These are phyloP conservation scores for Suhomyces wounanorum DNA, from an alignment of 1,139 yeast species.

Conservation along the genomic window DNA sequence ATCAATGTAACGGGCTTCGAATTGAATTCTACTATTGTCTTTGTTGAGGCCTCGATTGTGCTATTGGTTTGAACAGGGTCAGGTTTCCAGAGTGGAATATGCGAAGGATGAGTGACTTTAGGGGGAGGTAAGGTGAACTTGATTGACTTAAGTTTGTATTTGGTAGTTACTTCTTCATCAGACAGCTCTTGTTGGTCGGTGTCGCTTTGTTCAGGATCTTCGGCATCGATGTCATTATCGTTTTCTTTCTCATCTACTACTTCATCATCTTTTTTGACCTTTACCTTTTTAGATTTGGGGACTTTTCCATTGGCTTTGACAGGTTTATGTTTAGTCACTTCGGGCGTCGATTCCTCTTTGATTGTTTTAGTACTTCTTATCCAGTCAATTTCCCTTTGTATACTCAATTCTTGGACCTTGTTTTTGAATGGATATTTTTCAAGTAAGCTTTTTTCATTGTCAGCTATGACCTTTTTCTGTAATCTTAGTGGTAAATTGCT, in stretches of 20 bases:
- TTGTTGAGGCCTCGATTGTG: constrained; percentile 40
- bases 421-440: constrained; percentile 42
- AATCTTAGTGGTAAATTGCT: constrained; percentile 42
- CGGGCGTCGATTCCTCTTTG: constrained; percentile 1
- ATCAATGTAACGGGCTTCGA: constrained; percentile 34
- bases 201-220: constrained; percentile 9
- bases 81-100: constrained; percentile 64
- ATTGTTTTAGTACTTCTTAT: constrained; percentile 14
- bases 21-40: constrained; percentile 31
- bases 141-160: constrained; percentile 42
- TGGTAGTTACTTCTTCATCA: constrained; percentile 21
- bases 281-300: background rate
- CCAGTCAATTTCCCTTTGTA: constrained; percentile 25
- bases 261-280: background rate
- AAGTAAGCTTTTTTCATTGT: constrained; percentile 35
- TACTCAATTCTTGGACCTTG: constrained; percentile 29
- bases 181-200: constrained; percentile 15
- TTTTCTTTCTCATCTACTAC: background rate
- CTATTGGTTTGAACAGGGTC: constrained; percentile 41
- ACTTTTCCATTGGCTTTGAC: background rate
- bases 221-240: constrained; percentile 2
- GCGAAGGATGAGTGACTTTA: constrained; percentile 76
- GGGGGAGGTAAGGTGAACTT: constrained; percentile 57
- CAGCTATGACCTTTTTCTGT: constrained; percentile 48
- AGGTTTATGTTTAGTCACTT: background rate